Percentiles rank a stretch among this genome's conserved stretches.
phyloP scores from a whole-genome alignment of 225 moss, liverwort and hornwort species.

The Lunularia cruciata region DNA sequence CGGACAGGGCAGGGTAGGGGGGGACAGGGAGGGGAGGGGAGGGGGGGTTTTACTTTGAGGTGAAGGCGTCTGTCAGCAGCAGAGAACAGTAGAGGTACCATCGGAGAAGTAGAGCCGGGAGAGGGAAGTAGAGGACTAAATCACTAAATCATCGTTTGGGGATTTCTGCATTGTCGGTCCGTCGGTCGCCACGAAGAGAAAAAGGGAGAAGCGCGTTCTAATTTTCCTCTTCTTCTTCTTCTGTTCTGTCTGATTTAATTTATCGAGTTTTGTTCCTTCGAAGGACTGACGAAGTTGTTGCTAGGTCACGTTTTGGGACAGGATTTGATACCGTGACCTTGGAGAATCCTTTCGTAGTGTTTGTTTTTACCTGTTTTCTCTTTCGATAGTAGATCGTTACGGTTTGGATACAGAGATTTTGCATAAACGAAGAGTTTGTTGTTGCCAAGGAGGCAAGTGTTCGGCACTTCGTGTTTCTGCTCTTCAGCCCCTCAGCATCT shows the following conservation, averaged over 20 bases:
- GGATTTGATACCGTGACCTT: not conserved
- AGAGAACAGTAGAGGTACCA: too few species aligned
- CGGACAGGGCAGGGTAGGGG: not conserved
- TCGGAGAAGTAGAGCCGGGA: too few species aligned
- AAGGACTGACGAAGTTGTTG: not conserved
- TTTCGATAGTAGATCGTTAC: not conserved
- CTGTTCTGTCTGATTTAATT: not conserved
- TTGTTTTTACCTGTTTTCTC: too few species aligned
- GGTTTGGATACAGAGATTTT: not conserved
- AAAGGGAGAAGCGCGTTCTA: too few species aligned
- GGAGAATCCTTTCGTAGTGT: too few species aligned
- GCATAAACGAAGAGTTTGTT: too few species aligned
- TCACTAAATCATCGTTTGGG: not conserved
- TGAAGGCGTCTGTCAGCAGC: not conserved
- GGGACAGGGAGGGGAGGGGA: not conserved
- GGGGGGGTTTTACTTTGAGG: not conserved
- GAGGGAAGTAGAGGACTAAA: too few species aligned
- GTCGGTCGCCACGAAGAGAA: not conserved
- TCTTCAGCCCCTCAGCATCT: not conserved
- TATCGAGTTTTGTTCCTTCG: not conserved
- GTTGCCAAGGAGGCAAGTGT: too few species aligned
- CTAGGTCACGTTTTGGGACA: not conserved
- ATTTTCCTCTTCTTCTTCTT: not conserved
- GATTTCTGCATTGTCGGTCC: not conserved
- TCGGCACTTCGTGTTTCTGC: not conserved